These are phyloP conservation scores for Lentithecium fluviatile DNA, from an alignment of 495 filamentous ascomycete genomes.

Conservation along the genomic window DNA sequence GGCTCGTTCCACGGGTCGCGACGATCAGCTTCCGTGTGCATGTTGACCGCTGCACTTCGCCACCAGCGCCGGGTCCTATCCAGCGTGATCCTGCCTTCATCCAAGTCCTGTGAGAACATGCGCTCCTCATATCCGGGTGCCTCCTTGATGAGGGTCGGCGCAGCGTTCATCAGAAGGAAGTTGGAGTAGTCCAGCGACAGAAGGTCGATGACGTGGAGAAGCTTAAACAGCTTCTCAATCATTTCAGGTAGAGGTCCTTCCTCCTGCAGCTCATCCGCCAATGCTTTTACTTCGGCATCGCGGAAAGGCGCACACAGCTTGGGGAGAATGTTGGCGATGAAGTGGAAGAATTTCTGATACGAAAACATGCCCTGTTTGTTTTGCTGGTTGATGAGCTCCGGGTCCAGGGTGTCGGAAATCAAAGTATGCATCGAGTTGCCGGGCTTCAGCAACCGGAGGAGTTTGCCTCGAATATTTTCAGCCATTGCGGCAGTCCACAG, in stretches of 20 bases:
- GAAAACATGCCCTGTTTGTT: constrained; percentile 82
- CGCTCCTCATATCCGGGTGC: constrained; percentile 77
- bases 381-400: constrained; percentile 70
- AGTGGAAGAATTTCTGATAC: constrained; percentile 87
- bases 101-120: constrained; percentile 68
- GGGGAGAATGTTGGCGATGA: constrained; percentile 85
- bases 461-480: constrained; percentile 76
- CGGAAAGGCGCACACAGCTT: constrained; percentile 90
- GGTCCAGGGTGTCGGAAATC: constrained; percentile 83
- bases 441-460: constrained; percentile 75
- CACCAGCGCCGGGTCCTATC: constrained; percentile 70
- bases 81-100: constrained; percentile 57
- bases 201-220: constrained; percentile 84
- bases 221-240: constrained; percentile 76
- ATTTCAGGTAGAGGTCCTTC: constrained; percentile 65
- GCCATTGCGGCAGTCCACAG: constrained; percentile 82
- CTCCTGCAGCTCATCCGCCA: constrained; percentile 62
- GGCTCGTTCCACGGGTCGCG: constrained; percentile 61
- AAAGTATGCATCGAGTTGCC: constrained; percentile 78
- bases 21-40: constrained; percentile 67
- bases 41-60: constrained; percentile 63
- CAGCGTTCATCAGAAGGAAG: constrained; percentile 78
- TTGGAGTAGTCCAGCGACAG: constrained; percentile 95
- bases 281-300: constrained; percentile 76
- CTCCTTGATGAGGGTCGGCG: constrained; percentile 77